phyloP scores from a whole-genome alignment of 169 alveolate genomes.

The Ichthyophthirius multifiliis region DNA sequence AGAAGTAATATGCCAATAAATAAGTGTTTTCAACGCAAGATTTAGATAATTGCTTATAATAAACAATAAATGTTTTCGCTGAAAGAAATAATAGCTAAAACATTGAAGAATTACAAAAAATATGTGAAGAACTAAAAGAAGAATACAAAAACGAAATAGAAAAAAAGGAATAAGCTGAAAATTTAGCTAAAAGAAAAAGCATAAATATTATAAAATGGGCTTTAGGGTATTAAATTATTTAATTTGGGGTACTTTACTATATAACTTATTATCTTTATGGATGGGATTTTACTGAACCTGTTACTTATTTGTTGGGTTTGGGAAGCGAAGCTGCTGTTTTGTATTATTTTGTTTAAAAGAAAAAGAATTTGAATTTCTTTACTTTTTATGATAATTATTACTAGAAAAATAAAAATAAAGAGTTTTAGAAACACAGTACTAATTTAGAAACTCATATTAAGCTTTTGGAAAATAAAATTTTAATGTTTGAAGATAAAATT shows the following conservation, averaged over 20 bases:
- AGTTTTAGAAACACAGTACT: background rate
- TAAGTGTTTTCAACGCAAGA: background rate
- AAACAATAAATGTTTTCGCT: background rate
- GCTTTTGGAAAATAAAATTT: background rate
- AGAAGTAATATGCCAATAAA: background rate
- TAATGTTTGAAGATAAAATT: background rate
- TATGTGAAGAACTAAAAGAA: background rate
- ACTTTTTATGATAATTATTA: background rate
- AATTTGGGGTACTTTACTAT: background rate
- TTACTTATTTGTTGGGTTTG: background rate
- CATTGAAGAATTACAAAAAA: background rate
- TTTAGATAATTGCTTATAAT: background rate
- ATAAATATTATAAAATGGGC: background rate
- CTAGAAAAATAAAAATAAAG: background rate
- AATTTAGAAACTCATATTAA: background rate
- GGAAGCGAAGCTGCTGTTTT: background rate
- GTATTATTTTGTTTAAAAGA: background rate
- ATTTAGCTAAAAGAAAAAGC: background rate
- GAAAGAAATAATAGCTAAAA: background rate
- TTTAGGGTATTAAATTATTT: background rate
- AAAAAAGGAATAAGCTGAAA: background rate
- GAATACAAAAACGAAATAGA: background rate
- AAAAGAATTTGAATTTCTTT: background rate
- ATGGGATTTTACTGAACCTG: slow-evolving; percentile 16
- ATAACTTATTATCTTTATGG: slow-evolving; percentile 16